Evolutionary conservation across 2,329 filamentous ascomycete species (phyloP), one percentile per base, ranked within the genome.

Genomic region (Penicillium fuscoglaucum): DNA sequence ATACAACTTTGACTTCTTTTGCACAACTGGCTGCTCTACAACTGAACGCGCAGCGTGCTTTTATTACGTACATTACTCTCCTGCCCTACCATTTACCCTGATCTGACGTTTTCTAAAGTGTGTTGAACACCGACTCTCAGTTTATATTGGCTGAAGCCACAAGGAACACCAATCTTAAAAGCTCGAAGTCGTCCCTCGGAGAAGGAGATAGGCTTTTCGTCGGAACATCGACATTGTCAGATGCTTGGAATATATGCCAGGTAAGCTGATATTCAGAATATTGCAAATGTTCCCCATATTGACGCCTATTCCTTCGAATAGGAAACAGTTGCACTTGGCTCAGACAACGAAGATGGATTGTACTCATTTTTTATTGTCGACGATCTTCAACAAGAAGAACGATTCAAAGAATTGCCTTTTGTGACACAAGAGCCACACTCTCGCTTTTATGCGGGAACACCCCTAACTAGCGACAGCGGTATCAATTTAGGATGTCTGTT

Each of bases 101-200:
- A 39, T 41, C 39, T 55, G 19, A 41, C 37, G 1, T 29, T 39
- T 52, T 10, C 28, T 4, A 33, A 52, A 64, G 62, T 46, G 55
- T 64, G 15, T 37, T 62, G 19, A 54, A 63, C 33, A 57, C 51
- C 8, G 62, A 64, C 13, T 55, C 54, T 15, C 62, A 63, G 28
- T 64, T 57, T 37, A 55, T 63, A n/a, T 49, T 64, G n/a, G 62
- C 62, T 2, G 61, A 64, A 54, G 61, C 62, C 8, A 55, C 58
- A 21, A 52, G 43, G 50, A 54, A 53, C 12, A 55, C 48, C 26
- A 48, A 60, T 26, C n/a, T 61, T n/a, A 26, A 31, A 26, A 52
- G 33, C 33, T 49, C 57, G 0, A 52, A n/a, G 29, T 54, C 46
- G 13, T 52, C 55, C 4, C 17, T 24, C 12, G 47, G 24, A 17